phyloP scores from a whole-genome alignment of 116 monocot genomes.

The Zostera marina region DNA sequence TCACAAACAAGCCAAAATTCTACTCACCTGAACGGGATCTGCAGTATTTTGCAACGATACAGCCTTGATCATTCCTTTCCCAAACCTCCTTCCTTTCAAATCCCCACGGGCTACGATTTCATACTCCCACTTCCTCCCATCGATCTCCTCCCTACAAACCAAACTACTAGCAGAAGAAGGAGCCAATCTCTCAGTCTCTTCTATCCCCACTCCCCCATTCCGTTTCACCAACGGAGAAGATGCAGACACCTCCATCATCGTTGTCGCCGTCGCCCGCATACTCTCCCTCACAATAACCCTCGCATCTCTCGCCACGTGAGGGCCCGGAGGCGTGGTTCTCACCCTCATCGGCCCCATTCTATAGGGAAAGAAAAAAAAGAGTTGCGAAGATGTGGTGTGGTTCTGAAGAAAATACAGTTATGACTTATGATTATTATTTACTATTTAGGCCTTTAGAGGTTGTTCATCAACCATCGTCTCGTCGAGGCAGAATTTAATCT shows the following conservation, averaged over 20 bases:
- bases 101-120: constrained; percentile 33
- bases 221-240: constrained; percentile 9
- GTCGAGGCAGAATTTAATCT: not conserved
- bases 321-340: constrained; percentile 6
- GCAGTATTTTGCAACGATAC: constrained; percentile 48
- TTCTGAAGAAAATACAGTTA: not conserved
- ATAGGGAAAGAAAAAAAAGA: not conserved
- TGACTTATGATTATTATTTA: not conserved
- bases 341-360: constrained; percentile 15
- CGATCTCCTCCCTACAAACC: constrained; percentile 78
- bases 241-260: constrained; percentile 6
- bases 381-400: not conserved
- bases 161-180: constrained; percentile 13
- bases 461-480: not conserved
- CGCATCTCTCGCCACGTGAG: constrained; percentile 7
- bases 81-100: constrained; percentile 8
- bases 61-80: constrained; percentile 27
- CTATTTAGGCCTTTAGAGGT: not conserved
- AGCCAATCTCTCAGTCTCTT: not conserved
- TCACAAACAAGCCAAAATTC: not conserved
- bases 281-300: constrained; percentile 14
- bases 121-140: constrained; percentile 82
- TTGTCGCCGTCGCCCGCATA: constrained; percentile 7
- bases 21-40: constrained; percentile 59
- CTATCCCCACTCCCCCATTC: constrained; percentile 9